Evolutionary conservation across 192 early-diverging fungal genomes (phyloP), one percentile per base, ranked within the genome.

Genomic region (Coemansia sp.): DNA sequence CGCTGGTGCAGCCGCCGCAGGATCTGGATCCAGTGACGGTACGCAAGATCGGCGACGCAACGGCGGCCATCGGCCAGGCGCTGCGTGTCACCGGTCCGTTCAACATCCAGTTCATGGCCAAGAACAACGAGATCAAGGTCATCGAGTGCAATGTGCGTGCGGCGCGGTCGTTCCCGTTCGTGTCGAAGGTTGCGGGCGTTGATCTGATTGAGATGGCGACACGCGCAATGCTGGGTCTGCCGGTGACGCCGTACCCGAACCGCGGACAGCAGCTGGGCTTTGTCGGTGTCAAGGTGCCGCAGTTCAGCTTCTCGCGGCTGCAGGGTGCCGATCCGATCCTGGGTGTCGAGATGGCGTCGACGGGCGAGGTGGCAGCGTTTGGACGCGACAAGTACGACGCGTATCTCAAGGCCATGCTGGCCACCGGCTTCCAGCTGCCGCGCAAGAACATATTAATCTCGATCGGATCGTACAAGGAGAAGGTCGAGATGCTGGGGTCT

Each of bases 91-190:
- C 97, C n/a, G 96, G 96, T 19, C 96, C 95, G 17, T 93, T 86
- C 87, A 99, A 99, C 85, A 99, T 99, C 77, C 96, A 99, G 85
- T 95, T 99, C 71, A 97, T 99, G 85, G 95, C 94, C 77, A 99
- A 98, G 88, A 92, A 99, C 84, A 96, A 96, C 74, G 95, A 98
- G 78, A 94, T 99, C 85, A 99, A 99, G 88, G 93, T 99, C 60
- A 99, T 99, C 73, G 97, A 99, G 79, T 99, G 97, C 84, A 99
- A 99, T 70, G 88, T 99, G 43, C 92, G 96, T 59, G 95, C 97
- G 0, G 92, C 96, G 17, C 89, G 97, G 37, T 97, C 95, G 40
- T 97, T 97, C 88, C 97, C 96, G 46, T 99, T 99, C 69, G 94
- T 94, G 11, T 97, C 95, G 72, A 99, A 99, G 87, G 96, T 98